Conservation (phyloP, 139 green algal genomes). For the Closterium sp. region DNA sequence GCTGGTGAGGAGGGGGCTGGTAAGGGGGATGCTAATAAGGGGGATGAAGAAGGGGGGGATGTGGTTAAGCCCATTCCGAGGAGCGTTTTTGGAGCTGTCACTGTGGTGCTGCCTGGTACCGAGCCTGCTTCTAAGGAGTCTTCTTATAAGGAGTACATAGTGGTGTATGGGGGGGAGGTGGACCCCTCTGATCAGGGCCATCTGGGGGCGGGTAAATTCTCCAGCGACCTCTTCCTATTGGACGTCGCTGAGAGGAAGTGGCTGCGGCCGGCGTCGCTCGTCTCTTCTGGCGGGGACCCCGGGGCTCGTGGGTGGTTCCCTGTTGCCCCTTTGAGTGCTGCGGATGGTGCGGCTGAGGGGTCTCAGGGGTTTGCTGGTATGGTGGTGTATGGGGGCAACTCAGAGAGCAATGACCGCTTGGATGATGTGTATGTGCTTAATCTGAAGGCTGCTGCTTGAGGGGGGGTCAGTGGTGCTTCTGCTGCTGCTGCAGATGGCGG, state of each 20-base stretch:
- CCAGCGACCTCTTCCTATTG: constrained; percentile 15
- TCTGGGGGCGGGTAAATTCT: constrained; percentile 59
- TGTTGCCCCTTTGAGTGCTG: not conserved
- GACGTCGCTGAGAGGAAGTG: not conserved
- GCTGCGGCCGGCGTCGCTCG: not conserved
- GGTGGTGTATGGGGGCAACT: not conserved
- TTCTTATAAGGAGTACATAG: constrained; percentile 1
- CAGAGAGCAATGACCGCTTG: not conserved
- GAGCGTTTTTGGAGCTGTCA: constrained; percentile 25
- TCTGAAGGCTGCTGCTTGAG: not conserved
- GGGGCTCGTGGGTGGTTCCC: constrained; percentile 1
- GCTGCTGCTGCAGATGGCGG: not conserved
- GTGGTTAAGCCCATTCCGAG: not conserved
- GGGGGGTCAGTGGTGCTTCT: not conserved
- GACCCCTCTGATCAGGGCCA: constrained; percentile 60
- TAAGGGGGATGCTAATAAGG: not conserved
- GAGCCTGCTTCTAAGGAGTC: constrained; percentile 21
- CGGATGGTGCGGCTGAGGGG: too few relatives aligned
- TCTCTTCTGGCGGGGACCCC: not conserved
- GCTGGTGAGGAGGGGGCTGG: not conserved
- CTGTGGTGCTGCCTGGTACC: too few relatives aligned
- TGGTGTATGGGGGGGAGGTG: constrained; percentile 62
- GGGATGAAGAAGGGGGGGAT: too few relatives aligned
- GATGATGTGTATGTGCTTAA: constrained; percentile 52
- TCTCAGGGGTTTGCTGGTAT: not conserved